phyloP scores from a whole-genome alignment of 2,329 filamentous ascomycete species.

The Chaetomium sp. region DNA sequence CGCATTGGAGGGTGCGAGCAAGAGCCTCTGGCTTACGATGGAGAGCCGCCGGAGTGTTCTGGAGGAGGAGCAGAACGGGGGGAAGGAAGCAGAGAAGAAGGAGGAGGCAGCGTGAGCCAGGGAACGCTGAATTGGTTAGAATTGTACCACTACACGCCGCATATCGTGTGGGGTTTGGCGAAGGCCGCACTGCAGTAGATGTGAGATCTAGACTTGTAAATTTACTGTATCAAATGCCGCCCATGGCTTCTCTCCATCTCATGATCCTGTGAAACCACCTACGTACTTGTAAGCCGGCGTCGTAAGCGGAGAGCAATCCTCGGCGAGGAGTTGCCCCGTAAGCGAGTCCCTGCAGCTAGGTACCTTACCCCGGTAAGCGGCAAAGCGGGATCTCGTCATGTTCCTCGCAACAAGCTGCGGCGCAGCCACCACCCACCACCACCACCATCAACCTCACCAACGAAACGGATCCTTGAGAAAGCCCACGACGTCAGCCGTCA shows the following conservation, averaged over 20 bases:
- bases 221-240: conserved; percentile 25
- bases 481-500: not conserved
- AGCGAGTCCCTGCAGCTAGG: conserved; percentile 15
- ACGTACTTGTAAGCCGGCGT: too few relatives aligned
- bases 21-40: conserved; percentile 83
- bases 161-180: conserved; percentile 19
- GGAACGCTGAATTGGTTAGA: conserved; percentile 4
- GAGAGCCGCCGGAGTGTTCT: conserved; percentile 80
- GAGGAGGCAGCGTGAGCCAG: conserved; percentile 30
- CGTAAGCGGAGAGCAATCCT: conserved; percentile 2
- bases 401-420: conserved; percentile 10
- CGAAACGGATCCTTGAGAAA: conserved; percentile 9
- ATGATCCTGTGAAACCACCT: not conserved
- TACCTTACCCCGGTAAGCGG: conserved; percentile 17
- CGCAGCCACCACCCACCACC: conserved; percentile 25
- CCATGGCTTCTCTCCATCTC: not conserved
- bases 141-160: conserved; percentile 21
- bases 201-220: conserved; percentile 28
- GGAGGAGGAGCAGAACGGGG: conserved; percentile 65
- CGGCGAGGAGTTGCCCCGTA: conserved; percentile 16
- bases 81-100: conserved; percentile 36
- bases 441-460: conserved; percentile 6
- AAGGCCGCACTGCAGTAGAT: conserved; percentile 24
- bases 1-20: conserved; percentile 76
- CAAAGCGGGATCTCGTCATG: conserved; percentile 27